These are phyloP conservation scores for Penicillium sp. DNA, from an alignment of 2,329 filamentous ascomycete species.

Conservation along the genomic window DNA sequence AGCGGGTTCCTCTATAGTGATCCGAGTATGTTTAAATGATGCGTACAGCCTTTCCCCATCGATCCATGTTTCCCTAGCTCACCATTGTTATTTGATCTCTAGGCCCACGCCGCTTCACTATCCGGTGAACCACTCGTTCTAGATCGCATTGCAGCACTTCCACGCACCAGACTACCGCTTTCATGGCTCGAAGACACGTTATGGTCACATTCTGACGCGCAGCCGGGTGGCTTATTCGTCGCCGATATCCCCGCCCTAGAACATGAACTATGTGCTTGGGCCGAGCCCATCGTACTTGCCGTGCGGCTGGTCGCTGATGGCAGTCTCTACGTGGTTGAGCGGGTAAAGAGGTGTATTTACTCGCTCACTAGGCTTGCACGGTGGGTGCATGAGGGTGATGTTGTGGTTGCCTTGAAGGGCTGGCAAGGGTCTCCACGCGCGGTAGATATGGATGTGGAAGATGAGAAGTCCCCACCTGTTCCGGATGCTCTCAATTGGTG, in stretches of 20 bases:
- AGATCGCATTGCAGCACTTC: constrained; percentile 36
- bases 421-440: constrained; percentile 18
- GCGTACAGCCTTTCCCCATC: background rate
- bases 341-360: constrained; percentile 41
- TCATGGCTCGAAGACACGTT: constrained; percentile 41
- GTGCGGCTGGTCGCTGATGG: constrained; percentile 31
- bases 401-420: constrained; percentile 39
- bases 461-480: background rate
- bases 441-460: constrained; percentile 2
- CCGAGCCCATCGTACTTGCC: constrained; percentile 33
- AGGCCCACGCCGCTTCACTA: constrained; percentile 39
- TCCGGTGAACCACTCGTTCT: constrained; percentile 37
- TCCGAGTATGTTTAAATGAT: constrained; percentile 28
- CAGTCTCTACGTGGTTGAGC: constrained; percentile 39
- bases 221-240: constrained; percentile 38
- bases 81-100: background rate
- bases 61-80: background rate
- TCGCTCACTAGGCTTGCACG: constrained; percentile 37
- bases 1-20: constrained; percentile 29
- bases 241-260: constrained; percentile 40
- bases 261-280: constrained; percentile 20
- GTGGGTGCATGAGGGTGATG: constrained; percentile 38
- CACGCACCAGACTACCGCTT: constrained; percentile 38
- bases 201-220: constrained; percentile 27
- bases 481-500: constrained; percentile 32